Conservation (phyloP, 2,329 filamentous ascomycete species). For the Ascosphaera aggregata region DNA sequence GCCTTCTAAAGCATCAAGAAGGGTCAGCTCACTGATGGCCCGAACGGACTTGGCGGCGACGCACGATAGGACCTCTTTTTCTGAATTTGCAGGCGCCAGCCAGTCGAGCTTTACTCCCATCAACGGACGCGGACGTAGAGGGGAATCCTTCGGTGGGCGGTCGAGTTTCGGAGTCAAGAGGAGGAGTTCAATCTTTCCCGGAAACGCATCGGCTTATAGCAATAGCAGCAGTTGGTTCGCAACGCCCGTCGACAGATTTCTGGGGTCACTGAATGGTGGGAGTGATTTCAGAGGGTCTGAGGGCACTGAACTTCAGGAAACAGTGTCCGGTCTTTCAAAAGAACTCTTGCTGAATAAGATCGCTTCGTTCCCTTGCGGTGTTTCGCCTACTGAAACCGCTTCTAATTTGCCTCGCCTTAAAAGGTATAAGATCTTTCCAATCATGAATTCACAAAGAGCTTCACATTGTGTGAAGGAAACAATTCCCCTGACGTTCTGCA, state of each 20-base stretch:
- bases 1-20: constrained; percentile 39
- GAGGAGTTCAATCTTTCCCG: constrained; percentile 32
- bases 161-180: constrained; percentile 32
- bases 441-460: constrained; percentile 23
- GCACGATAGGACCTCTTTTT: constrained; percentile 59
- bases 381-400: constrained; percentile 26
- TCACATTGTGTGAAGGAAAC: constrained; percentile 30
- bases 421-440: constrained; percentile 9
- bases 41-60: constrained; percentile 69
- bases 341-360: constrained; percentile 52
- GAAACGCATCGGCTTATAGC: constrained; percentile 22
- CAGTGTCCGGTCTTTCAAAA: constrained; percentile 46
- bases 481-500: constrained; percentile 28
- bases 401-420: constrained; percentile 10
- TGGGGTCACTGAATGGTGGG: constrained; percentile 42
- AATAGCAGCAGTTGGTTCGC: constrained; percentile 40
- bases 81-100: constrained; percentile 37
- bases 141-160: constrained; percentile 53
- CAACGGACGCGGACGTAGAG: constrained; percentile 28
- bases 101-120: constrained; percentile 16
- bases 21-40: constrained; percentile 78
- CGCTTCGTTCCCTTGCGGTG: constrained; percentile 28
- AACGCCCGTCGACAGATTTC: constrained; percentile 41
- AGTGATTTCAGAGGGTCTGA: constrained; percentile 29
- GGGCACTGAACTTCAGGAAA: constrained; percentile 50